Evolutionary conservation across 352 stramenopile genomes (phyloP).

Genomic region (Aphanomyces cochlioides): DNA sequence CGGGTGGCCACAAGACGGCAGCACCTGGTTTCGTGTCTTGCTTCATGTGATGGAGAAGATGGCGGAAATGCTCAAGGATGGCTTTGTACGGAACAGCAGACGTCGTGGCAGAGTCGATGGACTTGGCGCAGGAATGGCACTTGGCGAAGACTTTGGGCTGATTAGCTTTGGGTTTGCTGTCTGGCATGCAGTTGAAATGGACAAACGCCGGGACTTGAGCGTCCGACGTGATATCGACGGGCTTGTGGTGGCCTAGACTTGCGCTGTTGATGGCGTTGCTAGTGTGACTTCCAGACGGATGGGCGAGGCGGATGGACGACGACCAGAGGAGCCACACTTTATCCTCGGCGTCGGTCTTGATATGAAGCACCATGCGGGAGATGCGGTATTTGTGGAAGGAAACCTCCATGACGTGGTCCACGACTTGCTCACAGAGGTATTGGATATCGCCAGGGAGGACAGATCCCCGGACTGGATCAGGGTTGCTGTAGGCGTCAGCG

Average conservation of each 20-base stretch:
- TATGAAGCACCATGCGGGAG: conserved; percentile 92
- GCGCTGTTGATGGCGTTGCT: not conserved
- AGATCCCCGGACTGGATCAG: conserved; percentile 85
- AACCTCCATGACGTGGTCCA: conserved; percentile 90
- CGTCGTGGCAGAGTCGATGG: conserved; percentile 63
- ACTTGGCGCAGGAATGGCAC: conserved; percentile 83
- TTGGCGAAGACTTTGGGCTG: conserved; percentile 36
- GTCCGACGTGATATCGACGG: conserved; percentile 64
- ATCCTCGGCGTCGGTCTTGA: conserved; percentile 93
- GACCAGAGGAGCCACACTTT: conserved; percentile 93
- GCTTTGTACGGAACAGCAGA: conserved; percentile 91
- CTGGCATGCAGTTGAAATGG: conserved; percentile 34
- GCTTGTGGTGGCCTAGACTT: conserved; percentile 31
- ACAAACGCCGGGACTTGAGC: conserved; percentile 61
- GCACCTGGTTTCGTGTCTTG: conserved; percentile 2
- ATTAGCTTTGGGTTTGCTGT: conserved; percentile 25
- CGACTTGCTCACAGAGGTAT: conserved; percentile 88
- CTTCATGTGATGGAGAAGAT: conserved; percentile 49
- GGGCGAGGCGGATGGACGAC: conserved; percentile 81
- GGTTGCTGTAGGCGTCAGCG: conserved; percentile 80
- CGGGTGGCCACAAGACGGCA: conserved; percentile 86
- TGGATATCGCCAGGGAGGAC: conserved; percentile 89
- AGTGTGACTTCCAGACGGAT: not conserved
- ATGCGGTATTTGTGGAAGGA: conserved; percentile 90
- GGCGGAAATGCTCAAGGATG: conserved; percentile 91